Percentiles rank a stretch among this genome's conserved stretches.
These are phyloP conservation scores for Puya raimondii DNA, from an alignment of 176 grass and related monocot genomes.

Conservation along the genomic window DNA sequence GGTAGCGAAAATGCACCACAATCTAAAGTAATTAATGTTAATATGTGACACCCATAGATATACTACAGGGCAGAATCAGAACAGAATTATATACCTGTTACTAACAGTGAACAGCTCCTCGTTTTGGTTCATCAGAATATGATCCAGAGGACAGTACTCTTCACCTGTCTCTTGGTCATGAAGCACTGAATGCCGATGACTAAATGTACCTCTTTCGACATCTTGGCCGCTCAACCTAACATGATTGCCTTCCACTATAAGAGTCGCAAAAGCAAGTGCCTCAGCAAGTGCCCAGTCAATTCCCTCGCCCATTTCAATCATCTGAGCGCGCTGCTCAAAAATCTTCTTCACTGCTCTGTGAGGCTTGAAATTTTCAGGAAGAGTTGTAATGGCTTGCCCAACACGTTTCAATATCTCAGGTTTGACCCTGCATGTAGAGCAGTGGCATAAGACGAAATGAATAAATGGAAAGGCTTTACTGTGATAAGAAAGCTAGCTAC, in stretches of 20 bases:
- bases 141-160: conserved; percentile 59
- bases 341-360: conserved; percentile 96
- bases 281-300: conserved; percentile 95
- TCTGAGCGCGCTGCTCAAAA: conserved; percentile 61
- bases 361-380: conserved; percentile 90
- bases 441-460: neutral
- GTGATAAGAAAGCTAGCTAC: conserved; percentile 9
- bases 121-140: conserved; percentile 57
- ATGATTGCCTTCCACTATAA: conserved; percentile 90
- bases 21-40: conserved; percentile 1
- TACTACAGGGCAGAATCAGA: conserved; percentile 14
- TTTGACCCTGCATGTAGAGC: conserved; percentile 53
- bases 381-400: conserved; percentile 66
- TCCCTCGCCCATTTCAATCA: conserved; percentile 81
- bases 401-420: conserved; percentile 86
- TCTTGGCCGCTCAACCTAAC: conserved; percentile 94
- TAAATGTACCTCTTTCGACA: conserved; percentile 96
- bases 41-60: neutral
- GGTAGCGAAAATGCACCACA: no score
- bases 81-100: conserved; percentile 52
- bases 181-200: conserved; percentile 79
- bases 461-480: conserved; percentile 8
- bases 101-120: conserved; percentile 80
- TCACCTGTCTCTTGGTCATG: conserved; percentile 79
- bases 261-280: conserved; percentile 88